Percentiles rank a stretch among this genome's conserved stretches.
These are phyloP conservation scores for Debaryomyces coudertii DNA, from an alignment of 1,139 yeast genomes.

Conservation along the genomic window DNA sequence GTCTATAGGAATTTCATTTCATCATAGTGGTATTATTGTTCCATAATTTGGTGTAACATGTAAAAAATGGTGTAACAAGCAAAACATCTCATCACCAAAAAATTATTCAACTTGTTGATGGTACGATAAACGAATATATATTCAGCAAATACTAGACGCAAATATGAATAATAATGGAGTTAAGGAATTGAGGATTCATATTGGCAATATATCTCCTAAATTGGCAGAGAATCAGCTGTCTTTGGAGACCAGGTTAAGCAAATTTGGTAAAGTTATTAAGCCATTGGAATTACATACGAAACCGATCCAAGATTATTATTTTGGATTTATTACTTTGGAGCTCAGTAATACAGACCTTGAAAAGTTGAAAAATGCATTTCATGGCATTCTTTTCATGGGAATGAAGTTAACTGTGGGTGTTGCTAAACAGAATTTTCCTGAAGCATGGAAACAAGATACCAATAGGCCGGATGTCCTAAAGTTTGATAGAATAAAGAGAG, in stretches of 20 bases:
- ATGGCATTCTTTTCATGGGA: constrained; percentile 79
- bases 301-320: constrained; percentile 52
- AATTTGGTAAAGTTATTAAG: constrained; percentile 49
- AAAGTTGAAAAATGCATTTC: constrained; percentile 56
- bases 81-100: constrained; percentile 9
- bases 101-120: constrained; percentile 3
- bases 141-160: neutral
- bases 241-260: constrained; percentile 49
- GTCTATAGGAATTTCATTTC: neutral
- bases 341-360: constrained; percentile 48
- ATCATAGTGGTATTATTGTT: neutral
- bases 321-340: constrained; percentile 67
- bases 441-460: constrained; percentile 47
- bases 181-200: constrained; percentile 52
- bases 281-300: constrained; percentile 56
- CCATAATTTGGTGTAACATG: neutral
- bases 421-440: constrained; percentile 42
- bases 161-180: constrained; percentile 11
- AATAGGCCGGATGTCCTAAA: constrained; percentile 40
- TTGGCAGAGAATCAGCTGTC: constrained; percentile 48
- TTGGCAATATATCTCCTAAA: constrained; percentile 65
- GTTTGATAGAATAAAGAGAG: constrained; percentile 29
- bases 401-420: constrained; percentile 57
- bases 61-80: neutral
- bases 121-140: neutral